These are phyloP conservation scores for Periconia macrospinosa DNA, from an alignment of 2,329 filamentous ascomycete genomes.

Conservation along the genomic window DNA sequence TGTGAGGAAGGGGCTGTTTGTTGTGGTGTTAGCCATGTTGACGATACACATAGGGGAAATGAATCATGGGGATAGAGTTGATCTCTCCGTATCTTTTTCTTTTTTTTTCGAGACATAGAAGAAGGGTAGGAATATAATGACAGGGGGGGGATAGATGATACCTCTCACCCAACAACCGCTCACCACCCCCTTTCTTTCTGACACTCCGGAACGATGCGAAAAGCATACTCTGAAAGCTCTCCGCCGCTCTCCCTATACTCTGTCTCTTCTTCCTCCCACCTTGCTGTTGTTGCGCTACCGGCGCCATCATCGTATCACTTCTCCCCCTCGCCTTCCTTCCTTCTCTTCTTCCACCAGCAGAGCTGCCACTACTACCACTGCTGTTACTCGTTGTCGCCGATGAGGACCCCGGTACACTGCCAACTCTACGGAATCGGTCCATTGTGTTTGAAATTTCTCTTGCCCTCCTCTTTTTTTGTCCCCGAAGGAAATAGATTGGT, in stretches of 20 bases:
- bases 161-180: constrained; percentile 25
- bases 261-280: constrained; percentile 24
- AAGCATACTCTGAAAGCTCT: constrained; percentile 33
- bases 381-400: not conserved
- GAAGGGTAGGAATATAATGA: not conserved
- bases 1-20: constrained; percentile 33
- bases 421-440: not conserved
- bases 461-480: not conserved
- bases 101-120: not conserved
- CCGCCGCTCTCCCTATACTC: constrained; percentile 35
- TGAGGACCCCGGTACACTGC: not conserved
- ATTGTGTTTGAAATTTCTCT: not conserved
- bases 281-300: not conserved
- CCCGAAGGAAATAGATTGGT: too few relatives aligned
- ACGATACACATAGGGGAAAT: too few relatives aligned
- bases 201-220: constrained; percentile 35
- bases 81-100: not conserved
- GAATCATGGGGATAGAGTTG: too few relatives aligned
- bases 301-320: not conserved
- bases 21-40: not conserved
- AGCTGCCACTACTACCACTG: not conserved
- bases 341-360: not conserved
- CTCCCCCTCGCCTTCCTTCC: not conserved
- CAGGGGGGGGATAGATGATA: constrained; percentile 7
- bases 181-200: constrained; percentile 23